These are phyloP conservation scores for Coleophoma eucalyptorum DNA, from an alignment of 2,329 filamentous ascomycete genomes.

Conservation along the genomic window DNA sequence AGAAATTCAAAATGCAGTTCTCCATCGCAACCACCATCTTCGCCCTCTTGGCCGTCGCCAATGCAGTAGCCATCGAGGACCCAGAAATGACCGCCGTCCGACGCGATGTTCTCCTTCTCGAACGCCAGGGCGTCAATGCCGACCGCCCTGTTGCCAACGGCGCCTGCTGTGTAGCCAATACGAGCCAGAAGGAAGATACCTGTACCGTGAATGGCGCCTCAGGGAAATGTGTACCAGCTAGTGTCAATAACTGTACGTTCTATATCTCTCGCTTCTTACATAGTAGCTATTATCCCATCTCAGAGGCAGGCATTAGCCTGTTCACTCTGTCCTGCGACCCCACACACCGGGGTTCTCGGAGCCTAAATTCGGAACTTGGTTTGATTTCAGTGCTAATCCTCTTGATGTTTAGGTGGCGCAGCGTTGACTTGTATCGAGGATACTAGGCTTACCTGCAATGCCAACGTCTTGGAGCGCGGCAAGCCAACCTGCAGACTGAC, in stretches of 20 bases:
- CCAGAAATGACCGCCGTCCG: background rate
- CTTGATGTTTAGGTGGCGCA: slow-evolving; percentile 12
- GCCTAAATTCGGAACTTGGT: too few relatives aligned
- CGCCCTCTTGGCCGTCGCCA: slow-evolving; percentile 11
- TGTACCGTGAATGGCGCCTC: slow-evolving; percentile 29
- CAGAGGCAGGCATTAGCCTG: too few relatives aligned
- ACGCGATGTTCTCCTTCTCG: background rate
- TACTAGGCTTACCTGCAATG: slow-evolving; percentile 22
- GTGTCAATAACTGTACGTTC: slow-evolving; percentile 30
- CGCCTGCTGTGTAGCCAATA: slow-evolving; percentile 31
- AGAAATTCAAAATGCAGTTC: background rate
- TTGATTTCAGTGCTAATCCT: too few relatives aligned
- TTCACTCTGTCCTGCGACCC: too few relatives aligned
- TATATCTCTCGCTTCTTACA: too few relatives aligned
- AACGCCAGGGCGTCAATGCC: slow-evolving; percentile 24
- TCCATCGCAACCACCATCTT: slow-evolving; percentile 23
- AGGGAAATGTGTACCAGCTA: slow-evolving; percentile 31
- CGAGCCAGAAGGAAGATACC: slow-evolving; percentile 32
- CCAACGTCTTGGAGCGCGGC: slow-evolving; percentile 24
- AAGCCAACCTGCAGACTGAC: slow-evolving; percentile 20
- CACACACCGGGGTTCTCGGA: too few relatives aligned
- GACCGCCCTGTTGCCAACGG: slow-evolving; percentile 30
- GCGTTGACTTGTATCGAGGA: slow-evolving; percentile 25
- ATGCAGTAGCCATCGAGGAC: slow-evolving; percentile 5
- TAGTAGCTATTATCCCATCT: too few relatives aligned